Evolutionary conservation across 139 green algal species (phyloP), one percentile per base, ranked within the genome.

Genomic region (Coccomyxa sp.): DNA sequence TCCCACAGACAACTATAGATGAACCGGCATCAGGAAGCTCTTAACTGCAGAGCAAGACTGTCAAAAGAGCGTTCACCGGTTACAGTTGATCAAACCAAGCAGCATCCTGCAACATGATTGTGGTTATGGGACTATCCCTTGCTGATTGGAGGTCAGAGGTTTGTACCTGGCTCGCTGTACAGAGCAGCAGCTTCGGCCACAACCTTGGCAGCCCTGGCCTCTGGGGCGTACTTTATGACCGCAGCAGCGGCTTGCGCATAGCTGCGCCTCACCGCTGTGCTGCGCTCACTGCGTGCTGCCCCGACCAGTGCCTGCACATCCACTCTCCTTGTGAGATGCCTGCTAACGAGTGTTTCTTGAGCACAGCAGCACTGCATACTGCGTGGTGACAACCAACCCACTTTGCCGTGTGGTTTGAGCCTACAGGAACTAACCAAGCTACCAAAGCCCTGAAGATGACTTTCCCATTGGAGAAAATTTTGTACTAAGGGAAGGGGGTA

Each of bases 201-300:
- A 11, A 93, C 78, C 85, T 91, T 93, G 16, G 88, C 86, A 28
- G 92, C 71, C 0, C 92, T 89, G 58, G 94, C 91, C 18, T 85
- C 79, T 17, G 87, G 28, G 0, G 88, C 91, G 59, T 91, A 76
- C 80, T 89, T 90, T 51, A 87, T 88, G 30, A 96, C 83, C 21
- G 83, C 77, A 7, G 91, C 95, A 17, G 86, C 83, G 4, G 95
- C 92, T 0, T 85, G 82, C 13, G 95, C 94, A 80, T 92, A 98
- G 1, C 93, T 85, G 13, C 89, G 87, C 76, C 88, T 88, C 31
- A 96, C 92, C 0, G 90, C 87, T 4, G n/a, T 67, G 85, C 90
- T 95, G 84, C 87, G 81, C 84, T 97, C 93, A 23, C 57, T 45
- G 11, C n/a, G 30, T 68, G 80, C 83, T 11, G 86, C 89, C 60